Base-by-base conservation (phyloP, 2,329 filamentous ascomycete species). In the Cladophialophora bantiana region DNA sequence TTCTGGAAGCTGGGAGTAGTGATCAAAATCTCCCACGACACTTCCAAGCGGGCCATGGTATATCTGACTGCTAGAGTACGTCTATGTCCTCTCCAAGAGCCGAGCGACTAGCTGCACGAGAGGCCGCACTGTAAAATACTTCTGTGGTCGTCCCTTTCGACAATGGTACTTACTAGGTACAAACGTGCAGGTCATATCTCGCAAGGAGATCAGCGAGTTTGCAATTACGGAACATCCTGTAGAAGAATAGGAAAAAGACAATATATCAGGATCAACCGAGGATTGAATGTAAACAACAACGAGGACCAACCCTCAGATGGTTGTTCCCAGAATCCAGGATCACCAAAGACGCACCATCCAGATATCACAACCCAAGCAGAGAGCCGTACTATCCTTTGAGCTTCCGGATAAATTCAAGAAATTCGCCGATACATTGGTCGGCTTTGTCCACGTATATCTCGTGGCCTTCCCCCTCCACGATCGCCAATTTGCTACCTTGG, bases 391-490 rank as follows among this genome's bases (percentile, higher is more conserved):
- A 60, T 31, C 34, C 32, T 20, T 35, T 20, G 18, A 15, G n/a
- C 10, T 20, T 35, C 18, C 32, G 58, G 26, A 60, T 48, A 31
- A 60, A 60, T n/a, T 7, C 40, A 9, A 60, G 58, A 12, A 60
- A 2, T 34, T 60, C 42, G 9, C 35, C 9, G 26, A 60, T 45
- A 52, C 65, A 64, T 18, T 64, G 9, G 20, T 61, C 57, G 12
- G 65, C 55, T 20, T 34, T 58, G 20, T 67, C 65, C 7, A 58
- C 57, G 34, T 68, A 68, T 18, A 68, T 68, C 38, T 68, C 66
- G 54, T 68, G 66, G 6, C 66, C 66, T 4, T 52, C 35, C 9
- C 62, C 66, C 26, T 62, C 57, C 32, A 68, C 26, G 4, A 64
- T 53, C 3, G 58, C 57, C 12, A 62, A 34, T 18, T 38, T 26